Conservation (phyloP, 2,329 filamentous ascomycete genomes). For the Alternaria ventricosa region DNA sequence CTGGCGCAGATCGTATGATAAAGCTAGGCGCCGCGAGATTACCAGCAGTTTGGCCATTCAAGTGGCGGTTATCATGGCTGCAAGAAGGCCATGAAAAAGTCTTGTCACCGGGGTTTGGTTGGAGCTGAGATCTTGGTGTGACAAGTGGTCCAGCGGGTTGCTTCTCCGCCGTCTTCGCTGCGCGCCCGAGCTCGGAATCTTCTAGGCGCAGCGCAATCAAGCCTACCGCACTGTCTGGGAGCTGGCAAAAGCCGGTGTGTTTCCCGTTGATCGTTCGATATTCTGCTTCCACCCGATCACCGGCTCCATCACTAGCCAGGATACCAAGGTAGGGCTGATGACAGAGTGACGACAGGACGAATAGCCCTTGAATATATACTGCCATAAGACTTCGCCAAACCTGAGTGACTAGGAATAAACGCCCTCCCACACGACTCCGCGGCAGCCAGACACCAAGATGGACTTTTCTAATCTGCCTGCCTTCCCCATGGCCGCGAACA, state of each 20-base stretch:
- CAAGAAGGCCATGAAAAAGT: not conserved
- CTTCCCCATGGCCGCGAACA: not conserved
- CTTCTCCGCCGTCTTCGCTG: not conserved
- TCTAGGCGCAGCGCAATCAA: constrained; percentile 4
- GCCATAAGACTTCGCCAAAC: not conserved
- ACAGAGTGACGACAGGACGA: constrained; percentile 7
- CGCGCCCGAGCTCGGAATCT: constrained; percentile 3
- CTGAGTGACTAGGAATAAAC: not conserved
- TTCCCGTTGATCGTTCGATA: constrained; percentile 8
- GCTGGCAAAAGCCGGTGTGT: constrained; percentile 9
- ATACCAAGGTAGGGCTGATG: constrained; percentile 6
- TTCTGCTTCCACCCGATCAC: constrained; percentile 2
- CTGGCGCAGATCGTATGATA: not conserved
- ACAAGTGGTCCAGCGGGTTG: not conserved
- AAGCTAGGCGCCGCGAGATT: not conserved
- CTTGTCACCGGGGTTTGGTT: not conserved
- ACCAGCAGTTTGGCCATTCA: not conserved
- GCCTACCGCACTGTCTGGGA: constrained; percentile 6
- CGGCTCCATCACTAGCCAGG: not conserved
- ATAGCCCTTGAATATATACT: not conserved
- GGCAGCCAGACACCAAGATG: not conserved
- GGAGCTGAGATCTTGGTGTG: constrained; percentile 1
- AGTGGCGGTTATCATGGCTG: not conserved
- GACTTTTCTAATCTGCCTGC: constrained; percentile 4
- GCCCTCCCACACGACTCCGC: not conserved